These are phyloP conservation scores for Colletotrichum filicis DNA, from an alignment of 2,329 filamentous ascomycete genomes.

Conservation along the genomic window DNA sequence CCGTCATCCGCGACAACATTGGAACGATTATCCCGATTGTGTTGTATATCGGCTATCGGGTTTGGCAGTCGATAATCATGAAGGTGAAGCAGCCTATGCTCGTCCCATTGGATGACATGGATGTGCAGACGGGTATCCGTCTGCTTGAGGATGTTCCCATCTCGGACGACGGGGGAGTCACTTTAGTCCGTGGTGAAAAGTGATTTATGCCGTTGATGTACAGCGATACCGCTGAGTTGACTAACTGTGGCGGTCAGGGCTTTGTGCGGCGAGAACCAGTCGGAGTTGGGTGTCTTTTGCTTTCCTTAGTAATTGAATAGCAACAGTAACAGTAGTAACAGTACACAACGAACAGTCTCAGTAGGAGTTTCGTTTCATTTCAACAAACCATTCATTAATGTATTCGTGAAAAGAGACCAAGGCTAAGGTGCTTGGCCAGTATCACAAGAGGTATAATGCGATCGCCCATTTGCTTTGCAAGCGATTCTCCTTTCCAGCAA, in stretches of 20 bases:
- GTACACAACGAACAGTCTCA: neutral
- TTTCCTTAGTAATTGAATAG: neutral
- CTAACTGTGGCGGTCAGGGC: neutral
- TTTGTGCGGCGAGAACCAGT: neutral
- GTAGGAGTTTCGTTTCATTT: conserved; percentile 1
- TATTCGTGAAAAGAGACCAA: conserved; percentile 27
- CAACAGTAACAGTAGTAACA: neutral
- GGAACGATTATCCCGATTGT: conserved; percentile 41
- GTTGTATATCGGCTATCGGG: conserved; percentile 40
- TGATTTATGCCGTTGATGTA: neutral
- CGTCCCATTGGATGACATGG: conserved; percentile 40
- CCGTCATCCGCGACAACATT: conserved; percentile 41
- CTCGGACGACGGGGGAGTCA: conserved; percentile 15
- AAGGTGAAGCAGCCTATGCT: conserved; percentile 33
- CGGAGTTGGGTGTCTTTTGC: neutral
- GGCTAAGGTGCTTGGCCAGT: conserved; percentile 16
- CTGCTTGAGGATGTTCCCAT: neutral
- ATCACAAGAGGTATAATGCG: conserved; percentile 30
- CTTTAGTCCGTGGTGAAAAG: neutral
- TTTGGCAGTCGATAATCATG: conserved; percentile 30
- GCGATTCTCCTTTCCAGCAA: conserved; percentile 6
- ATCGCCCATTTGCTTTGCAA: conserved; percentile 7
- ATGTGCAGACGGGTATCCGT: conserved; percentile 38
- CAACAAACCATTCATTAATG: neutral
- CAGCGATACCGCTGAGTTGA: neutral